Conservation (phyloP, 345 rosid species). For the Geranium rotundifolium region DNA sequence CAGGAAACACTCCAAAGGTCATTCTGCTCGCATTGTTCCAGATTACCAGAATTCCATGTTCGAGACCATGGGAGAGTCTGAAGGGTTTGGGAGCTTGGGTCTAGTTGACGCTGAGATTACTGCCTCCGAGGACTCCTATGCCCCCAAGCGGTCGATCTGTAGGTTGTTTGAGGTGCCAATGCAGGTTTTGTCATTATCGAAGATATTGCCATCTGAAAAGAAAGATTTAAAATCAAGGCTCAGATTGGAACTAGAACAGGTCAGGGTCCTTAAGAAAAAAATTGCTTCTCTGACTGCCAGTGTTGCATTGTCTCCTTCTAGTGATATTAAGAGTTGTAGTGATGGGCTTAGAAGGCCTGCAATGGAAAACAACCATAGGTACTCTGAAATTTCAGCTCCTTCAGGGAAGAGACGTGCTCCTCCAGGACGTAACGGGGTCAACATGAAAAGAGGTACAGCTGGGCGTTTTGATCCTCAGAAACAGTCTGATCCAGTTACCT, state of each 20-base stretch:
- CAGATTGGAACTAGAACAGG: conserved; percentile 63
- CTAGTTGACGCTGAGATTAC: conserved; percentile 20
- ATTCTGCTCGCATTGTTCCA: background rate
- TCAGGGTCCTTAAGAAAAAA: conserved; percentile 46
- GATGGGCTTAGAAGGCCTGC: conserved; percentile 52
- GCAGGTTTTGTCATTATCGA: conserved; percentile 51
- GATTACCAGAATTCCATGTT: conserved; percentile 21
- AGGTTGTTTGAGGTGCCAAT: conserved; percentile 40
- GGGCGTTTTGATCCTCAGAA: conserved; percentile 22
- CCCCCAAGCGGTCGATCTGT: conserved; percentile 45
- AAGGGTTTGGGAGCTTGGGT: conserved; percentile 34
- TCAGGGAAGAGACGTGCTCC: background rate
- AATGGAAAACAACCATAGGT: conserved; percentile 19
- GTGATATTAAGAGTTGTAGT: conserved; percentile 53
- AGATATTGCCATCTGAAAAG: conserved; percentile 51
- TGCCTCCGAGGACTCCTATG: conserved; percentile 48
- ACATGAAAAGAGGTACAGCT: conserved; percentile 34
- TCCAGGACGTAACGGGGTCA: conserved; percentile 31
- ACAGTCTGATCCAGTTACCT: conserved; percentile 17
- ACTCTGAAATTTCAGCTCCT: conserved; percentile 21
- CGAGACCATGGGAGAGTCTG: conserved; percentile 59
- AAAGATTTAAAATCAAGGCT: conserved; percentile 42
- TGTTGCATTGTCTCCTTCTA: conserved; percentile 33
- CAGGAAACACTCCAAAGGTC: conserved; percentile 31
- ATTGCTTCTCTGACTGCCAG: conserved; percentile 26